Evolutionary conservation across 306 rosid genomes (phyloP).

Genomic region (Vigna reflexopilosa): DNA sequence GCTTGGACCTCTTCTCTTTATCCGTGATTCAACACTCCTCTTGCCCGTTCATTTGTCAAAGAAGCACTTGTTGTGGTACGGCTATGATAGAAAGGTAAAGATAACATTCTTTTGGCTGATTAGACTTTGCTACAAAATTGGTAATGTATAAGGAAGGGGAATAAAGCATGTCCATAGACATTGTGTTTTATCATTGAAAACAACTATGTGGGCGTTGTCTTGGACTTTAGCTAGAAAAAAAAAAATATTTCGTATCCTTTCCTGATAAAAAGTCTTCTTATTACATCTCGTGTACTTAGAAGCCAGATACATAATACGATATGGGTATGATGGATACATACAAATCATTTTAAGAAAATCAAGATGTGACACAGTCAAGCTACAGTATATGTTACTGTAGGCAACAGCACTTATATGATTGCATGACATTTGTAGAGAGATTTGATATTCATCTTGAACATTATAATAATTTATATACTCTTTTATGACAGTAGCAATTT

Average conservation of each 20-base stretch:
- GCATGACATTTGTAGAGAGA: too few species aligned
- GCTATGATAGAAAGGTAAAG: constrained; percentile 94
- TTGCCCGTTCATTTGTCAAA: constrained; percentile 94
- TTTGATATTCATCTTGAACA: constrained; percentile 13
- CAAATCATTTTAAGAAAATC: background rate
- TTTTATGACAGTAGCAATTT: background rate
- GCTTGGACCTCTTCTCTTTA: constrained; percentile 92
- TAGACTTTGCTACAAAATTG: background rate
- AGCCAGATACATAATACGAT: background rate
- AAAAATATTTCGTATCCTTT: background rate
- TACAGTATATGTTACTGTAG: too few species aligned
- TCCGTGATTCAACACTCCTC: constrained; percentile 94
- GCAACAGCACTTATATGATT: too few species aligned
- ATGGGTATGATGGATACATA: background rate
- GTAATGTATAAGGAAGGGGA: constrained; percentile 2
- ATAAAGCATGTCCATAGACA: constrained; percentile 6
- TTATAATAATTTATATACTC: constrained; percentile 2
- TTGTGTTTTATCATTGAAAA: constrained; percentile 31
- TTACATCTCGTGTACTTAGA: too few species aligned
- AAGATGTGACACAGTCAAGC: too few species aligned
- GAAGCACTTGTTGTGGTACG: constrained; percentile 98
- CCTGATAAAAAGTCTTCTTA: background rate
- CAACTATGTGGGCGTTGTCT: background rate
- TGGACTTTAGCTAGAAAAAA: constrained; percentile 9
- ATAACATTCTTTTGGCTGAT: constrained; percentile 35